Evolutionary conservation across 441 rosid species (phyloP).

Genomic region (Erodium texanum): DNA sequence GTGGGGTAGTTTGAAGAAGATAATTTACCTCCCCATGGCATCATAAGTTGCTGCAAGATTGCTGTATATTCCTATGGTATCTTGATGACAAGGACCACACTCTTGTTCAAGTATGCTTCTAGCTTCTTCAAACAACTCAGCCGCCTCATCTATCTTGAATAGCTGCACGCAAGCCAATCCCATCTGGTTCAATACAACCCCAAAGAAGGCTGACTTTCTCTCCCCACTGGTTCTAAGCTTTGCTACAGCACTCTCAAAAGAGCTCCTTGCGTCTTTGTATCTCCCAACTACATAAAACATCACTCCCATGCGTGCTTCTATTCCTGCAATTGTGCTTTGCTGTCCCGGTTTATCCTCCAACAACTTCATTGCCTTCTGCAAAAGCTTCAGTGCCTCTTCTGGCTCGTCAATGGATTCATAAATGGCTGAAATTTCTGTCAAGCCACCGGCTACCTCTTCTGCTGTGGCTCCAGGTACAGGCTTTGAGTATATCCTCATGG

Average conservation of each 20-base stretch:
- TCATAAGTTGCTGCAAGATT: conserved; percentile 39
- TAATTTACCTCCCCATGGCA: conserved; percentile 33
- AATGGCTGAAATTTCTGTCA: not conserved
- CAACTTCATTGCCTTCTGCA: not conserved
- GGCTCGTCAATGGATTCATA: not conserved
- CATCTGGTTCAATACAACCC: conserved; percentile 37
- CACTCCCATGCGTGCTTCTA: not conserved
- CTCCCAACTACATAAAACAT: not conserved
- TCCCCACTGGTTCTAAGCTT: conserved; percentile 17
- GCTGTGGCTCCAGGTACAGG: not conserved
- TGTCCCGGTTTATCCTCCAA: not conserved
- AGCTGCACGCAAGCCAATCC: conserved; percentile 35
- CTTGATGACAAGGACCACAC: conserved; percentile 18
- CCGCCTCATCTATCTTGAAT: conserved; percentile 19
- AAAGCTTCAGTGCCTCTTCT: not conserved
- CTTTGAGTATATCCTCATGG: not conserved
- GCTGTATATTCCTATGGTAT: conserved; percentile 38
- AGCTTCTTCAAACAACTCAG: not conserved
- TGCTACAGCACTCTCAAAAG: not conserved
- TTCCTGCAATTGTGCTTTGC: not conserved
- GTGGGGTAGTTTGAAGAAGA: not conserved
- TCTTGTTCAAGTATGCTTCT: not conserved
- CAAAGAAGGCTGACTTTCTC: conserved; percentile 35
- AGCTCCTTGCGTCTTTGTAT: not conserved
- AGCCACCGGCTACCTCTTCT: not conserved